A percentile compares a stretch with the other conserved stretches of the same genome.
Conservation (phyloP, 805 yeast species). For the Blastobotrys americana region DNA sequence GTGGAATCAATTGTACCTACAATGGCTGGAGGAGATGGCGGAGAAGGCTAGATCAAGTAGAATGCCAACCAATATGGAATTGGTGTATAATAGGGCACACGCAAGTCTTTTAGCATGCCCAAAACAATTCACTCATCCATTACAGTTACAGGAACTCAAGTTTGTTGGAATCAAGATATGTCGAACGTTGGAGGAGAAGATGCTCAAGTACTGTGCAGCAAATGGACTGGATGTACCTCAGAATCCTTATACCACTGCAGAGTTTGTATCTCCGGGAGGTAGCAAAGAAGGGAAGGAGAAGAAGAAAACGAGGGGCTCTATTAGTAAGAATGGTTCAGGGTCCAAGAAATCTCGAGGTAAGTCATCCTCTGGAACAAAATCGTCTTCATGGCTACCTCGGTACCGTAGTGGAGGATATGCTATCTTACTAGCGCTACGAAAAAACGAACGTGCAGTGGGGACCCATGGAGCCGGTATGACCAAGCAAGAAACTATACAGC, state of each 20-base stretch:
- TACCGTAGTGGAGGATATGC: constrained; percentile 82
- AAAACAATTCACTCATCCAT: constrained; percentile 45
- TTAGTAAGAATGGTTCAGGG: too few species aligned
- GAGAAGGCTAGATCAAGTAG: constrained; percentile 14
- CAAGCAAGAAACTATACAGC: constrained; percentile 48
- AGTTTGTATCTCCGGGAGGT: constrained; percentile 11
- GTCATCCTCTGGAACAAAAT: too few species aligned
- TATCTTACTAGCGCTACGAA: constrained; percentile 52
- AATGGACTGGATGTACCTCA: constrained; percentile 43
- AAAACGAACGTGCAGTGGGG: constrained; percentile 20
- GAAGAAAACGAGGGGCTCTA: too few species aligned
- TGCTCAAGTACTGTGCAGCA: constrained; percentile 50
- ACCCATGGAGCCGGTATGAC: constrained; percentile 46
- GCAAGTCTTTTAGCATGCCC: constrained; percentile 42
- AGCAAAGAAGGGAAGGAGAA: constrained; percentile 1
- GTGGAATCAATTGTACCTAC: constrained; percentile 23
- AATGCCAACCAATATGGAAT: constrained; percentile 4
- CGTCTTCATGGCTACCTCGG: constrained; percentile 55
- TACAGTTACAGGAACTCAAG: constrained; percentile 50
- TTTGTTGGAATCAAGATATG: constrained; percentile 71
- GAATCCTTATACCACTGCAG: constrained; percentile 13
- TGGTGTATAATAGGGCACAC: constrained; percentile 50
- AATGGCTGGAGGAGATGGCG: constrained; percentile 25
- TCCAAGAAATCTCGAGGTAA: constrained; percentile 1
- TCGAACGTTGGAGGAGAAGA: constrained; percentile 38